Conservation (phyloP, 495 filamentous ascomycete species). For the Penicillium angulare region DNA sequence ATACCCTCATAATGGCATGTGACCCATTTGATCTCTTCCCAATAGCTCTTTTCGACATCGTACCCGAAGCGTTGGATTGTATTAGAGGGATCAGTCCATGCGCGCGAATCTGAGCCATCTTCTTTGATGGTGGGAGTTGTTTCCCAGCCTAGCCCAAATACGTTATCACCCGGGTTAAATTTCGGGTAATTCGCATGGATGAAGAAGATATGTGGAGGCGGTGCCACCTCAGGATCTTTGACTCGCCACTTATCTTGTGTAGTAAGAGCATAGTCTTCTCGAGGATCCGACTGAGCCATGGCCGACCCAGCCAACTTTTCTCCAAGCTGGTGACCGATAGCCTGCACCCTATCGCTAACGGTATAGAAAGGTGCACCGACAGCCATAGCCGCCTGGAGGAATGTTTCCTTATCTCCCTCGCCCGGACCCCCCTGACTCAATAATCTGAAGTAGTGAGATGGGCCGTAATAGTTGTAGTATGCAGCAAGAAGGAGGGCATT, state of each 20-base stretch:
- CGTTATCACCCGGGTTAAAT: slow-evolving; percentile 48
- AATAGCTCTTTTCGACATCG: slow-evolving; percentile 52
- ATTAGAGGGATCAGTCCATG: slow-evolving; percentile 40
- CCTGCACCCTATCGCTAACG: slow-evolving; percentile 44
- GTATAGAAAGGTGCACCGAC: slow-evolving; percentile 49
- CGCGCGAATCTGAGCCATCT: slow-evolving; percentile 38
- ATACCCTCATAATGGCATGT: slow-evolving; percentile 43
- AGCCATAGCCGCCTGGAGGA: slow-evolving; percentile 53
- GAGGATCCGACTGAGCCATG: slow-evolving; percentile 48
- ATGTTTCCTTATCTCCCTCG: slow-evolving; percentile 66
- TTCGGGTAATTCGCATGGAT: slow-evolving; percentile 56
- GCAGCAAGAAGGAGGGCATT: slow-evolving; percentile 52
- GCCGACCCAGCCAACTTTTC: slow-evolving; percentile 36
- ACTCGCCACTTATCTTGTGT: slow-evolving; percentile 37
- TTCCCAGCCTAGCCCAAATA: slow-evolving; percentile 41
- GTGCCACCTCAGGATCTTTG: slow-evolving; percentile 32
- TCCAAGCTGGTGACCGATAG: slow-evolving; percentile 36
- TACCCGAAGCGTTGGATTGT: slow-evolving; percentile 43
- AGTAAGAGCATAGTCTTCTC: slow-evolving; percentile 40
- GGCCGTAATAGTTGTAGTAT: slow-evolving; percentile 65
- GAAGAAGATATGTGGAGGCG: slow-evolving; percentile 44
- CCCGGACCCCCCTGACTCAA: slow-evolving; percentile 56
- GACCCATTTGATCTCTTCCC: slow-evolving; percentile 50
- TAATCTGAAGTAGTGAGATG: slow-evolving; percentile 56
- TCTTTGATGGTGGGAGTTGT: slow-evolving; percentile 38